These are phyloP conservation scores for Corynascus novoguineensis DNA, from an alignment of 495 filamentous ascomycete genomes.

Conservation along the genomic window DNA sequence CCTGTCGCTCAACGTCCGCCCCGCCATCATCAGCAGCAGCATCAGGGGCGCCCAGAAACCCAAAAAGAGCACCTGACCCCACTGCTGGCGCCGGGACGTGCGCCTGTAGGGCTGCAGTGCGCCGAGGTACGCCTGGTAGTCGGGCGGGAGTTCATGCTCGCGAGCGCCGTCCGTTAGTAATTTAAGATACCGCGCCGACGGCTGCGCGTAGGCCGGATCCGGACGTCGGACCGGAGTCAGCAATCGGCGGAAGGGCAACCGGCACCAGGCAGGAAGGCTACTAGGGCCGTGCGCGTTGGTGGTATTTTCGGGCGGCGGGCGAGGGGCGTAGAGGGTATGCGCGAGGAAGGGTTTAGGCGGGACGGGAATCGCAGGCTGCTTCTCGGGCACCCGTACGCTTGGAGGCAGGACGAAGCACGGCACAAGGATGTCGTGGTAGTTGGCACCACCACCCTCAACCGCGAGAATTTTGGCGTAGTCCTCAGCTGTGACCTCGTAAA, in stretches of 20 bases:
- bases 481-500: constrained; percentile 78
- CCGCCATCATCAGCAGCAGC: constrained; percentile 23
- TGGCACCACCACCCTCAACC: constrained; percentile 79
- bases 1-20: constrained; percentile 50
- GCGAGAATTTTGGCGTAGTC: constrained; percentile 85
- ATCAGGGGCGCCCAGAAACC: constrained; percentile 58
- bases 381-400: constrained; percentile 36
- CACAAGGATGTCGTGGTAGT: constrained; percentile 78
- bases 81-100: constrained; percentile 58
- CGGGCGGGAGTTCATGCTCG: constrained; percentile 68
- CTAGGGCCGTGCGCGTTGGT: constrained; percentile 18
- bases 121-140: constrained; percentile 66
- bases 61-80: constrained; percentile 59
- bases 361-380: constrained; percentile 34
- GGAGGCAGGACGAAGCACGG: constrained; percentile 63
- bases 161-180: constrained; percentile 69
- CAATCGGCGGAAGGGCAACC: constrained; percentile 28
- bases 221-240: constrained; percentile 47
- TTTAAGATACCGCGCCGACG: constrained; percentile 74
- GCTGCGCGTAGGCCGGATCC: constrained; percentile 65
- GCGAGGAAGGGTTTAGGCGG: constrained; percentile 42
- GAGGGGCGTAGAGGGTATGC: constrained; percentile 41
- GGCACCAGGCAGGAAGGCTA: constrained; percentile 17
- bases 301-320: constrained; percentile 22
- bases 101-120: constrained; percentile 60